phyloP scores from a whole-genome alignment of 345 rosid genomes.

The Citropsis articulata region DNA sequence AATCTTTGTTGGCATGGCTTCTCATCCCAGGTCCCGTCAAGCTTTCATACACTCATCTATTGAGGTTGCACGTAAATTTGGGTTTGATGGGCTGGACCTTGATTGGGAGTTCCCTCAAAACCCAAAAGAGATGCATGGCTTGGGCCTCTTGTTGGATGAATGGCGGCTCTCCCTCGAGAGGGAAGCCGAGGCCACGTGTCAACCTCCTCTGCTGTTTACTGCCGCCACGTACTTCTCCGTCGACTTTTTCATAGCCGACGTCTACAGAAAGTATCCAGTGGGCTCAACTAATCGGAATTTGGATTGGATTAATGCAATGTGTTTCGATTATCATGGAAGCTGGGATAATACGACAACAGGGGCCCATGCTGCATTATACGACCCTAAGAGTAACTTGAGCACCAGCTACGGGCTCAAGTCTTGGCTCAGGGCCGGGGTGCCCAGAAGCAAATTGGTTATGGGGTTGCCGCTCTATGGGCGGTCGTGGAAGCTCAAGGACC shows the following conservation, averaged over 20 bases:
- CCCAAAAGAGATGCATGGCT: constrained; percentile 36
- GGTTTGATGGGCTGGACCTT: constrained; percentile 57
- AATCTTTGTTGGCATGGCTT: constrained; percentile 35
- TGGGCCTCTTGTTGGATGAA: constrained; percentile 30
- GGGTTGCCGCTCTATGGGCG: constrained; percentile 53
- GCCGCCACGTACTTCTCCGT: constrained; percentile 54
- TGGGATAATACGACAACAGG: constrained; percentile 47
- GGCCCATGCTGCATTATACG: constrained; percentile 47
- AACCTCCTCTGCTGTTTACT: constrained; percentile 41
- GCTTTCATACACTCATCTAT: constrained; percentile 43
- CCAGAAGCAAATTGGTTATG: constrained; percentile 35
- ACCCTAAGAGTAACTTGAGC: constrained; percentile 45
- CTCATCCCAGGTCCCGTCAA: constrained; percentile 24
- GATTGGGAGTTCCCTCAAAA: constrained; percentile 57
- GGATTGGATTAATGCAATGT: constrained; percentile 53
- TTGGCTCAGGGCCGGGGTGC: constrained; percentile 43
- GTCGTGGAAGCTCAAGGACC: constrained; percentile 54
- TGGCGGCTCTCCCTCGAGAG: constrained; percentile 39
- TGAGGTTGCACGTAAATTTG: constrained; percentile 39
- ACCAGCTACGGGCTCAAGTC: constrained; percentile 49
- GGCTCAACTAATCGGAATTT: constrained; percentile 27
- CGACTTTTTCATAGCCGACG: constrained; percentile 22
- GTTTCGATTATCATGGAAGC: constrained; percentile 49
- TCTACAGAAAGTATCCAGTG: constrained; percentile 33
- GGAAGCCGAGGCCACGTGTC: constrained; percentile 36